Evolutionary conservation across 2,329 filamentous ascomycete genomes (phyloP), one percentile per base, ranked within the genome.

Genomic region (Cladosporium sp.): DNA sequence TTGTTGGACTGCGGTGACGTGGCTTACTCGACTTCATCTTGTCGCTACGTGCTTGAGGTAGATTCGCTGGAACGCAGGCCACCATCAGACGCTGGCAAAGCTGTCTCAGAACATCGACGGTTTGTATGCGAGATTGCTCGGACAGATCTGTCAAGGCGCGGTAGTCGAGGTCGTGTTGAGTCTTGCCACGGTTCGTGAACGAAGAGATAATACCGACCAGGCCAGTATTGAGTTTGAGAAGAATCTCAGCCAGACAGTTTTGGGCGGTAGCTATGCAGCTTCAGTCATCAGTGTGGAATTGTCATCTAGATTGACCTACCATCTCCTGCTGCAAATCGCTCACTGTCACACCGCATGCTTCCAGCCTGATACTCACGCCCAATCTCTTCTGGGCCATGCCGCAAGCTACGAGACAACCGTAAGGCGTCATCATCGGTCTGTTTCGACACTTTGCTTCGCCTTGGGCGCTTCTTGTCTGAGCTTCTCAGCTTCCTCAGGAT

Each of bases 201-300:
- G 74, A 65, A 19, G 74, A 68, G 53, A 79, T 78, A 62, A 79
- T 77, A 57, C 66, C 65, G 7, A 79, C 75, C 4, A 79, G 72
- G 37, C 77, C 76, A 17, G 75, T 75, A 60, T 79, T 79, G 25
- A 79, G 66, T 60, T 71, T 76, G 57, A 78, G 70, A 22, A 79
- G 62, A 17, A 76, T 75, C 59, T 75, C 74, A 10, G 75, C 73
- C 19, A 79, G 74, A n/a, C 72, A 74, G 3, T 73, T 73, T 58
- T 77, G 75, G 15, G 76, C 77, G 55, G 74, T 74, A 45, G 73
- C 77, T 78, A 57, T 45, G 22, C 8, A 22, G 28, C 19, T 57
- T 57, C 50, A 32, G 22, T 39, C n/a, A 45, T 28, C n/a, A 7
- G 17, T 32, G 3, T 17, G 1, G 2, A 9, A n/a, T 15, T n/a